These are phyloP conservation scores for Phytophthora sp. DNA, from an alignment of 352 stramenopile species.

Conservation along the genomic window DNA sequence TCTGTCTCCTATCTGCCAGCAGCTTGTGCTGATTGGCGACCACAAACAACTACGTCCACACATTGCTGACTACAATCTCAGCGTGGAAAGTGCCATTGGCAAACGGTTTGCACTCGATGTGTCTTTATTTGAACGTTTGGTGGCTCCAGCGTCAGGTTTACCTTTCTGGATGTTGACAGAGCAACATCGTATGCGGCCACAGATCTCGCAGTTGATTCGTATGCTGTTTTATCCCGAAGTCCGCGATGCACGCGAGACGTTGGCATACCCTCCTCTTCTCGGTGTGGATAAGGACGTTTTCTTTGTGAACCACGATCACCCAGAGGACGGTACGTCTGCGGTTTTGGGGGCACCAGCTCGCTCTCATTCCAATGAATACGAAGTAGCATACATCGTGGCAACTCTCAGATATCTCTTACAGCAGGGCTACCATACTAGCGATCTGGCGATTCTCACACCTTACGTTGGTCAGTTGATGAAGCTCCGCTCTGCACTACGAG, in stretches of 20 bases:
- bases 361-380: constrained; percentile 72
- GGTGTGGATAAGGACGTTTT: constrained; percentile 69
- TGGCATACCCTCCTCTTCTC: constrained; percentile 50
- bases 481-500: constrained; percentile 52
- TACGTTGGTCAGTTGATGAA: constrained; percentile 83
- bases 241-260: constrained; percentile 59
- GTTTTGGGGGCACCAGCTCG: constrained; percentile 31
- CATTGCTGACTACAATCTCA: constrained; percentile 76
- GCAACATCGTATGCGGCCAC: constrained; percentile 82
- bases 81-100: constrained; percentile 54
- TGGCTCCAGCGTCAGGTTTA: constrained; percentile 27
- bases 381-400: constrained; percentile 70
- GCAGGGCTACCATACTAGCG: constrained; percentile 64
- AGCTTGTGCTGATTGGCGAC: constrained; percentile 90
- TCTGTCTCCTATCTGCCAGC: constrained; percentile 66
- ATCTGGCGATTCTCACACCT: constrained; percentile 83
- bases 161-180: constrained; percentile 61
- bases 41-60: constrained; percentile 87
- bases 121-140: constrained; percentile 87
- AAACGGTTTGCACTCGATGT: constrained; percentile 73
- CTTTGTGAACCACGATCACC: constrained; percentile 74
- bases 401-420: constrained; percentile 74
- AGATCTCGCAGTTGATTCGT: constrained; percentile 80
- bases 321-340: constrained; percentile 38
- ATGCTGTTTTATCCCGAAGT: constrained; percentile 71